Evolutionary conservation across 2,329 filamentous ascomycete genomes (phyloP).

Genomic region (Thielaviopsis populi): DNA sequence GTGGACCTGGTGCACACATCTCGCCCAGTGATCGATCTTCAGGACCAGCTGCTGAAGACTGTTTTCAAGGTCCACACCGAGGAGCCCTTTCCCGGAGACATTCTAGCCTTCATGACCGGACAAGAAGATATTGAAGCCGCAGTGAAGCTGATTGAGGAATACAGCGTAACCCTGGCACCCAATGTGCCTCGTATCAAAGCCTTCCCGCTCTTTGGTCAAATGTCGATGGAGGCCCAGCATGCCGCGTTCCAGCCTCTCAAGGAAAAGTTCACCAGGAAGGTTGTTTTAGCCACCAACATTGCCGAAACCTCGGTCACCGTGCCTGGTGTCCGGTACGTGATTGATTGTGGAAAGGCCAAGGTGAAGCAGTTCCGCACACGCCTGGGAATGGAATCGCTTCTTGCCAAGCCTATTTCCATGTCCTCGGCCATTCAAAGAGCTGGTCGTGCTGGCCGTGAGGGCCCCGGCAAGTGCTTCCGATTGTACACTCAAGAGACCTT

Average conservation of each 20-base stretch:
- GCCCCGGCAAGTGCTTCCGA: conserved; percentile 74
- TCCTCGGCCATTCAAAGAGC: conserved; percentile 85
- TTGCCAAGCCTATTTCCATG: conserved; percentile 81
- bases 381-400: conserved; percentile 76
- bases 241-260: conserved; percentile 66
- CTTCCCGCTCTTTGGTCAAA: conserved; percentile 75
- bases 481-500: conserved; percentile 76
- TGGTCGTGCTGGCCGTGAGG: conserved; percentile 86
- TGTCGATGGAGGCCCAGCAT: conserved; percentile 76
- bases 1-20: conserved; percentile 65
- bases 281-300: conserved; percentile 90
- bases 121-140: conserved; percentile 83
- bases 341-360: conserved; percentile 89
- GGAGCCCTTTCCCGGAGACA: conserved; percentile 83
- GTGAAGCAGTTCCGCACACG: conserved; percentile 77
- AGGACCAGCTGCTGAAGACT: conserved; percentile 64
- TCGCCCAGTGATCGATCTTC: conserved; percentile 61
- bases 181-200: conserved; percentile 59
- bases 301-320: conserved; percentile 98
- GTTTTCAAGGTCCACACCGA: conserved; percentile 79
- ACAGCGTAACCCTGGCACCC: conserved; percentile 54
- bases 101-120: conserved; percentile 81
- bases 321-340: conserved; percentile 75
- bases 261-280: conserved; percentile 61
- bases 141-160: conserved; percentile 67